Percentiles rank a stretch among this genome's conserved stretches.
phyloP scores from a whole-genome alignment of 164 flowering plant genomes.

The Nelumbo lutea region DNA sequence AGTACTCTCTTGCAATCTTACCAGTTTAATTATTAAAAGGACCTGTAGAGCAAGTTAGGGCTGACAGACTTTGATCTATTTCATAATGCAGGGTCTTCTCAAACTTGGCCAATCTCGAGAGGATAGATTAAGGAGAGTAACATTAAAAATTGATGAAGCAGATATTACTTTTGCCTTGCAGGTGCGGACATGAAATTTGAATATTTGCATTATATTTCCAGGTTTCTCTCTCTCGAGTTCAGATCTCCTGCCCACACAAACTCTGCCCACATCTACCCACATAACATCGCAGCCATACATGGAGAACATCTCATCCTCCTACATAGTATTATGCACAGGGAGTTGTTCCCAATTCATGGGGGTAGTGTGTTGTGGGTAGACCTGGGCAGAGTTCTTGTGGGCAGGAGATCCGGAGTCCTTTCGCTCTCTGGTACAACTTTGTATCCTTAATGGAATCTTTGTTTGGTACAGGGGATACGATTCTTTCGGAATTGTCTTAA shows the following conservation, averaged over 20 bases:
- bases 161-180: slow-evolving; percentile 82
- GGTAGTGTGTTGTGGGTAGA: too few relatives aligned
- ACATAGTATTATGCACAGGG: too few relatives aligned
- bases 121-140: slow-evolving; percentile 58
- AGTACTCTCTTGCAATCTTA: not conserved
- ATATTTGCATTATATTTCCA: not conserved
- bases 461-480: slow-evolving; percentile 60
- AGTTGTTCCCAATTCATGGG: too few relatives aligned
- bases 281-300: too few relatives aligned
- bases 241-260: too few relatives aligned
- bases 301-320: too few relatives aligned
- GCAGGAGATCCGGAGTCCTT: too few relatives aligned
- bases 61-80: too few relatives aligned
- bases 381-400: too few relatives aligned
- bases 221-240: not conserved
- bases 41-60: too few relatives aligned
- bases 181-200: slow-evolving; percentile 28
- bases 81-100: slow-evolving; percentile 66
- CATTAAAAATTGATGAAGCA: slow-evolving; percentile 67
- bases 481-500: slow-evolving; percentile 75
- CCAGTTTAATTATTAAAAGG: not conserved
- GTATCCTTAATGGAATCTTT: not conserved
- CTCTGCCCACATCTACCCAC: too few relatives aligned
- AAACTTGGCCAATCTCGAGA: slow-evolving; percentile 71
- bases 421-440: not conserved